phyloP scores from a whole-genome alignment of 2,329 filamentous ascomycete genomes.

The Passalora sequoiae region DNA sequence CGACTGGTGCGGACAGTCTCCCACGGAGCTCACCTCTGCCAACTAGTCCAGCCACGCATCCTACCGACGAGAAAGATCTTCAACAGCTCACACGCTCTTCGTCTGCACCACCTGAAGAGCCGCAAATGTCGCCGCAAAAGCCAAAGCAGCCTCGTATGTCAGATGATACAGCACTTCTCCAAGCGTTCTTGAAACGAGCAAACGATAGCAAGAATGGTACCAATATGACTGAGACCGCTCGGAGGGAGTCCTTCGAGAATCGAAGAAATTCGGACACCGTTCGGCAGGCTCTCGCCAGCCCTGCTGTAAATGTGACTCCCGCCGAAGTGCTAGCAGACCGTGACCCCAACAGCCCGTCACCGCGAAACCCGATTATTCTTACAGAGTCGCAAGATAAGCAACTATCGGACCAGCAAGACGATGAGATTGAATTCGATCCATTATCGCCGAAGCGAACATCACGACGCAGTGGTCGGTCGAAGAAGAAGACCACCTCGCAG shows the following conservation, averaged over 20 bases:
- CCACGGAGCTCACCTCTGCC: conserved; percentile 11
- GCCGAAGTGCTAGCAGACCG: conserved; percentile 40
- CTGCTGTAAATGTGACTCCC: conserved; percentile 25
- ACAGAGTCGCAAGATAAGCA: conserved; percentile 8
- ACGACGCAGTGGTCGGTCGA: conserved; percentile 21
- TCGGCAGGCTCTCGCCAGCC: conserved; percentile 44
- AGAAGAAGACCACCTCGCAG: conserved; percentile 21
- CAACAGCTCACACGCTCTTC: conserved; percentile 16
- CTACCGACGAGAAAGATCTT: conserved; percentile 1
- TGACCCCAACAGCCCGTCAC: conserved; percentile 46
- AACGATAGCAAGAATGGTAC: conserved; percentile 40
- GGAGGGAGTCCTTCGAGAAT: conserved; percentile 42
- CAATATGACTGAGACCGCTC: conserved; percentile 26
- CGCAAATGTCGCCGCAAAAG: conserved; percentile 24
- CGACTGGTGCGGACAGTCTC: not conserved
- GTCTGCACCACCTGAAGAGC: conserved; percentile 35
- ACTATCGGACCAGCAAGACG: conserved; percentile 6
- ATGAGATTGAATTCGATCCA: conserved; percentile 17
- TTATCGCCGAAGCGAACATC: conserved; percentile 11
- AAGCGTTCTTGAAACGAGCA: conserved; percentile 47
- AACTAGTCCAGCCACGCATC: conserved; percentile 3
- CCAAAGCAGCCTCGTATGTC: conserved; percentile 33
- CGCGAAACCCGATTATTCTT: conserved; percentile 24
- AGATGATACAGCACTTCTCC: conserved; percentile 47
- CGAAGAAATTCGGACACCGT: conserved; percentile 45